phyloP scores from a whole-genome alignment of 331 rosid genomes.

The Cydonia oblonga region DNA sequence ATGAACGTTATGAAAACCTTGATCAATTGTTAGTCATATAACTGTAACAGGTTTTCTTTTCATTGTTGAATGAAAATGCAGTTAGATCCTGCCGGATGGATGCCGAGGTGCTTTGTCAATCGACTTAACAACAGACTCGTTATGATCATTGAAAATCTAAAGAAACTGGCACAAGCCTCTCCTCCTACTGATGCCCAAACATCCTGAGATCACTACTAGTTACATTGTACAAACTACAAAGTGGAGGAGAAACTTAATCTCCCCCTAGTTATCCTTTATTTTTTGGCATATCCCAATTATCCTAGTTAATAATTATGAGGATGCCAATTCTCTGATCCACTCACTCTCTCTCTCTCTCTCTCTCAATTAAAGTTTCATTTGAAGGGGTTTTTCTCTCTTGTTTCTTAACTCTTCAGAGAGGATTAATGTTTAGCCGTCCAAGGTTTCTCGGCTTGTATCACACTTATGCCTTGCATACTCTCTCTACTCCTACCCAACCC shows the following conservation, averaged over 20 bases:
- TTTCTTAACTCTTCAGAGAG: neutral
- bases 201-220: slow-evolving; percentile 2
- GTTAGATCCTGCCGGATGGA: slow-evolving; percentile 92
- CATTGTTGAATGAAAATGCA: slow-evolving; percentile 12
- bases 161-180: slow-evolving; percentile 56
- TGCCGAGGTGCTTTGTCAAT: slow-evolving; percentile 84
- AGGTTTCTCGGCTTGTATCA: neutral
- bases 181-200: slow-evolving; percentile 37
- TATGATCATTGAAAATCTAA: slow-evolving; percentile 76
- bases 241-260: neutral
- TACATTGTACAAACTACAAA: neutral
- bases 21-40: neutral
- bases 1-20: too few species aligned
- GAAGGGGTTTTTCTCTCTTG: neutral
- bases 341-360: neutral
- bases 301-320: neutral
- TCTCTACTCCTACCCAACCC: neutral
- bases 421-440: neutral
- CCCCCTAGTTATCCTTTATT: too few species aligned
- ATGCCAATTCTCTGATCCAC: neutral
- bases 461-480: neutral
- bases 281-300: neutral
- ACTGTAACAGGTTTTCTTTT: neutral
- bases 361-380: neutral
- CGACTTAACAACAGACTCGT: slow-evolving; percentile 69